A percentile compares a stretch with the other conserved stretches of the same genome.
These are phyloP conservation scores for Euptelea pleiosperma DNA, from an alignment of 164 flowering plant species.

Conservation along the genomic window DNA sequence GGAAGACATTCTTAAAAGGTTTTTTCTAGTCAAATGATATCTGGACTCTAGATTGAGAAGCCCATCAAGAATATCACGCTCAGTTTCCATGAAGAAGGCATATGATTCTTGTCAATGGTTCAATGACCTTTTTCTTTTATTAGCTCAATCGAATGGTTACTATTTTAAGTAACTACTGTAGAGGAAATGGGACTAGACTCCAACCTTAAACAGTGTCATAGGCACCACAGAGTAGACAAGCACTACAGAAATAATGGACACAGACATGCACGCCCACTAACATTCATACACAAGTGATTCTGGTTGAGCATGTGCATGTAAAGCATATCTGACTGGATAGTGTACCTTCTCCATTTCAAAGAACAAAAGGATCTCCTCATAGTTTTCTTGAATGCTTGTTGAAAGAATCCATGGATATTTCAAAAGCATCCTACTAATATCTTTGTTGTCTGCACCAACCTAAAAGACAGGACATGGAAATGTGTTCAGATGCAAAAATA, in stretches of 20 bases:
- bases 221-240: no score
- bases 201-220: no score
- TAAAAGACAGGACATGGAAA: slow-evolving; percentile 23
- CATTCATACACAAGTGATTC: neutral
- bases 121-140: no score
- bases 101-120: no score
- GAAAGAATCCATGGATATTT: slow-evolving; percentile 96
- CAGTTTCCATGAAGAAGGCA: no score
- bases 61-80: no score
- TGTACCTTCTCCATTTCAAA: slow-evolving; percentile 65
- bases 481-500: slow-evolving; percentile 3
- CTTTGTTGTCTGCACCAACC: slow-evolving; percentile 45
- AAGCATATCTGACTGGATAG: neutral
- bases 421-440: slow-evolving; percentile 54
- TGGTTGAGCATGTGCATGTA: neutral
- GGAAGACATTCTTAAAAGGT: no score
- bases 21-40: no score
- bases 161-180: no score
- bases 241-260: neutral
- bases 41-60: no score
- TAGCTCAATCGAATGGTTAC: no score
- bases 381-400: slow-evolving; percentile 60
- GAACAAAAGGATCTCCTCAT: slow-evolving; percentile 43
- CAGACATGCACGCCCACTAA: neutral
- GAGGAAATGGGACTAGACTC: no score